Base-by-base conservation (phyloP, 176 grass and related monocot species). In the Aegilops umbellulata region DNA sequence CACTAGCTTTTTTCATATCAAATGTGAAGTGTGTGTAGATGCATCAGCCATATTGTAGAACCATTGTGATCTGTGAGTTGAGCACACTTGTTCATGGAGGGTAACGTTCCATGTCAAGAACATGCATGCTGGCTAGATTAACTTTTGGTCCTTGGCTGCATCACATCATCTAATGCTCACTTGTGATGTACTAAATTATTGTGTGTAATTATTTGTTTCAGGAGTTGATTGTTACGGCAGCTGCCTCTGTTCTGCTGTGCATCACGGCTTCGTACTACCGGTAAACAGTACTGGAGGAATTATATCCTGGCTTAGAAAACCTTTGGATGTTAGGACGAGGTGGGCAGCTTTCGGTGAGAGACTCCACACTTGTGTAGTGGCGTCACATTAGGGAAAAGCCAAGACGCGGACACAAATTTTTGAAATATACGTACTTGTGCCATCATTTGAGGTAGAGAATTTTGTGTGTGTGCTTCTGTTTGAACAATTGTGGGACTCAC, bases 231-330 rank as follows among this genome's bases (percentile, higher is more conserved):
- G 80, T 84, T 67, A 90, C 89, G 12, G 76, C 80, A 4, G 85
- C 80, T 69, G 14, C 89, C 27, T 80, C 89, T 0, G 47, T 71
- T 80, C 85, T 90, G 29, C 76, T 90, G 34, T 80, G 79, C 67
- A 80, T 87, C 35, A 87, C 85, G 16, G 80, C 85, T 67, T 90
- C 89, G 12, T 87, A 84, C 76, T 90, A 90, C 76, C 58, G 89
- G 39, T 90, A 61, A 82, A 68, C 49, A 82, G 44, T 71, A 36
- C 2, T 23, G 6, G 5, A 83, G 44, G 36, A 51, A 75, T 19
- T 76, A 63, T 11, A 4, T 14, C 23, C 16, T 76, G 60, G 36
- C 23, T 76, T 69, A 80, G 67, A 84, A 14, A 44, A 46, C 38
- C 11, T 27, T 13, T 61, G 32, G 74, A 75, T 60, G 32, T 84